Conservation (phyloP, 192 early-diverging fungal genomes). For the Spinellus fusiger region DNA sequence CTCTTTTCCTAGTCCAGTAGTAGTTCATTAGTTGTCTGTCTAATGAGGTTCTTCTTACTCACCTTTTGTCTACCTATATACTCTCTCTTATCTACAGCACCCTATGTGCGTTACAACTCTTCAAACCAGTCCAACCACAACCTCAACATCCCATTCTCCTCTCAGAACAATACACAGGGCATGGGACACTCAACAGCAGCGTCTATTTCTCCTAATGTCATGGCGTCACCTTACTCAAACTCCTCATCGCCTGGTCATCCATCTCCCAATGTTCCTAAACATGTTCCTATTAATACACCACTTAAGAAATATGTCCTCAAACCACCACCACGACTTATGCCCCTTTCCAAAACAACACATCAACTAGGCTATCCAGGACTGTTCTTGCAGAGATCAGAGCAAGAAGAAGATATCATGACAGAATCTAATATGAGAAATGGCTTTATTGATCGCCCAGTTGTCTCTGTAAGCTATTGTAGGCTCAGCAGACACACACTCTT, state of each 20-base stretch:
- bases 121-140: slow-evolving; percentile 6
- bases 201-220: slow-evolving; percentile 6
- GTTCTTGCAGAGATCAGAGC: slow-evolving; percentile 43
- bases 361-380: slow-evolving; percentile 49
- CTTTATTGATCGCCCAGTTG: slow-evolving; percentile 45
- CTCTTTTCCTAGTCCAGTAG: too few relatives aligned
- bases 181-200: background rate
- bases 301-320: slow-evolving; percentile 41
- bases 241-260: slow-evolving; percentile 41
- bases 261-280: slow-evolving; percentile 30
- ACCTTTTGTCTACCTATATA: too few relatives aligned
- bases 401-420: slow-evolving; percentile 46
- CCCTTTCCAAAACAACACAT: slow-evolving; percentile 32
- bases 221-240: slow-evolving; percentile 40
- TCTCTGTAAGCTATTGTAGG: slow-evolving; percentile 27
- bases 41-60: too few relatives aligned
- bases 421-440: slow-evolving; percentile 61
- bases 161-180: slow-evolving; percentile 4
- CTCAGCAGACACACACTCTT: too few relatives aligned
- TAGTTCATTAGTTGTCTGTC: too few relatives aligned
- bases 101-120: slow-evolving; percentile 19
- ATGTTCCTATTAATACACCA: slow-evolving; percentile 18
- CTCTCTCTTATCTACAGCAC: slow-evolving; percentile 1
- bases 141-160: slow-evolving; percentile 23
- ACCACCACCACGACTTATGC: slow-evolving; percentile 33